phyloP scores from a whole-genome alignment of 1,139 yeast genomes.

The Candida dubliniensis region DNA sequence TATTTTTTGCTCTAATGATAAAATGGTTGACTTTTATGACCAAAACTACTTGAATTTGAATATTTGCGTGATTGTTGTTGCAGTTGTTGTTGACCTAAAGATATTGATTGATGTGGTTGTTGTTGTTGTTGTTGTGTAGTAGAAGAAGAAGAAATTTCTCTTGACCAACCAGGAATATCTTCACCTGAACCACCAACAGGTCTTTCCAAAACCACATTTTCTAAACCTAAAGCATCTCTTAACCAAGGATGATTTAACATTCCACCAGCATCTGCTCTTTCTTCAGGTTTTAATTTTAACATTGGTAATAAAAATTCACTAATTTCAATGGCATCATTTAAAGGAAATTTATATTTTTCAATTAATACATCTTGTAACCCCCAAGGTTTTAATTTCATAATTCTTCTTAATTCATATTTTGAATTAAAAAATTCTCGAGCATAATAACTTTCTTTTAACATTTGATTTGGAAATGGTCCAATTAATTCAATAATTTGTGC shows the following conservation, averaged over 20 bases:
- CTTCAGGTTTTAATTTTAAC: constrained; percentile 67
- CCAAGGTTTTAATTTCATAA: constrained; percentile 53
- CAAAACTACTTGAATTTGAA: not conserved
- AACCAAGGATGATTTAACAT: constrained; percentile 81
- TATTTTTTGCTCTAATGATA: not conserved
- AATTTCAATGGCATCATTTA: constrained; percentile 54
- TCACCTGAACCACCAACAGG: constrained; percentile 66
- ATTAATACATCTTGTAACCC: constrained; percentile 46
- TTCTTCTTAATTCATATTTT: constrained; percentile 58
- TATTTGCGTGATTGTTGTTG: no score
- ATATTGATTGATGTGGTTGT: not conserved
- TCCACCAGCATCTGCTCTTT: constrained; percentile 80
- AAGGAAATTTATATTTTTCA: constrained; percentile 63
- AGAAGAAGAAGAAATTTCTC: constrained; percentile 23
- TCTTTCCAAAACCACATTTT: constrained; percentile 53
- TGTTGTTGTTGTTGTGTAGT: not conserved
- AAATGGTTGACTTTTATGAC: not conserved
- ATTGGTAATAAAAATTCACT: constrained; percentile 69
- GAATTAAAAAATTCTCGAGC: constrained; percentile 48
- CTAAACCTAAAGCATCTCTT: constrained; percentile 60
- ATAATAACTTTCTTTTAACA: constrained; percentile 45
- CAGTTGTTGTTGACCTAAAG: constrained; percentile 1
- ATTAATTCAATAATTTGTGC: constrained; percentile 50
- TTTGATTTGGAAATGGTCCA: constrained; percentile 44
- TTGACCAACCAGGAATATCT: constrained; percentile 76